Percentiles rank a stretch among this genome's conserved stretches.
These are phyloP conservation scores for Galerina sulciceps DNA, from an alignment of 768 basidiomycete genomes.

Conservation along the genomic window DNA sequence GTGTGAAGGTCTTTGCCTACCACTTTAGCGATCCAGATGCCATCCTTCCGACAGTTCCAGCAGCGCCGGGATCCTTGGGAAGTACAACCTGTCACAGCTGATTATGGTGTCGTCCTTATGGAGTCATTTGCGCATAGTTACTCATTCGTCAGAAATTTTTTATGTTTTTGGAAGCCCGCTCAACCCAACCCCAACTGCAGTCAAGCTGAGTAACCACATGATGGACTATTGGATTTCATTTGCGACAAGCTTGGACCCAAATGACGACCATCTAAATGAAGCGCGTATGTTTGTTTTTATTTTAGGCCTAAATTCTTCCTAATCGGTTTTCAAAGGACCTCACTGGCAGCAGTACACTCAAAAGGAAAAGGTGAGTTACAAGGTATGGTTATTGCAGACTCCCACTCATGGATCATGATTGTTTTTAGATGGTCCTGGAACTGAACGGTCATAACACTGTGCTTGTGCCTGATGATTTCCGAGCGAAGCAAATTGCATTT, in stretches of 20 bases:
- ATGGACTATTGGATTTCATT: slow-evolving; percentile 19
- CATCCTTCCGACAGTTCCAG: slow-evolving; percentile 18
- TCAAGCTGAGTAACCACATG: slow-evolving; percentile 11
- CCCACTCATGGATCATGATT: neutral
- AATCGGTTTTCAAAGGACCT: neutral
- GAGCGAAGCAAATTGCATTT: slow-evolving; percentile 7
- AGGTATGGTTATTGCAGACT: too few species aligned
- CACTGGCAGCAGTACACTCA: slow-evolving; percentile 12
- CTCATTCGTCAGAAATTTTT: slow-evolving; percentile 10
- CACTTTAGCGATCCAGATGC: slow-evolving; percentile 36
- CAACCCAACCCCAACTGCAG: slow-evolving; percentile 1
- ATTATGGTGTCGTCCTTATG: neutral
- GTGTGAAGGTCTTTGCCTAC: slow-evolving; percentile 40
- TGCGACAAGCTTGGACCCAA: slow-evolving; percentile 13
- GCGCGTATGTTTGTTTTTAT: neutral
- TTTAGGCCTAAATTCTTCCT: neutral
- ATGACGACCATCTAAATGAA: slow-evolving; percentile 6
- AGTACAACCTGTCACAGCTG: slow-evolving; percentile 18
- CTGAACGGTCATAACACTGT: slow-evolving; percentile 9
- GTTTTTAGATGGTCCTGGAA: slow-evolving; percentile 6
- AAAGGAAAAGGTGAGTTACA: slow-evolving; percentile 5
- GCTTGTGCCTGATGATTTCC: slow-evolving; percentile 3
- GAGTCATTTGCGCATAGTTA: neutral
- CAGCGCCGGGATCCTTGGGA: slow-evolving; percentile 23
- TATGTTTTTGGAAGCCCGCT: slow-evolving; percentile 10